A percentile compares a stretch with the other conserved stretches of the same genome.
Evolutionary conservation across 768 basidiomycete genomes (phyloP).

Genomic region (Kwoniella bestiolae): DNA sequence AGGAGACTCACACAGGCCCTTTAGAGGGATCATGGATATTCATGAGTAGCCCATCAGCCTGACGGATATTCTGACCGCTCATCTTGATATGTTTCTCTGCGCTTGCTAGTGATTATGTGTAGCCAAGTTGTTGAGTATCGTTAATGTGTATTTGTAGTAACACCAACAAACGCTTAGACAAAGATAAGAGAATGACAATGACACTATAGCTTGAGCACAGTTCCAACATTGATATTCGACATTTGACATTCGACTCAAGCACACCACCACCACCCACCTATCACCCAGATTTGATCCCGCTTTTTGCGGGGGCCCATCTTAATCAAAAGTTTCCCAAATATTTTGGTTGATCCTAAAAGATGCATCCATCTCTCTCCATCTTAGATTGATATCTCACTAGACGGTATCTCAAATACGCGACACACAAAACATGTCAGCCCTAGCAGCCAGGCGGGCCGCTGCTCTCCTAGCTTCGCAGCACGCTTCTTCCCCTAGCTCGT

Average conservation of each 20-base stretch:
- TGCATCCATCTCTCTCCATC: no score
- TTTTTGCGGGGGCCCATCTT: not conserved
- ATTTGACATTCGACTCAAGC: conserved; percentile 7
- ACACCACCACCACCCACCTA: not conserved
- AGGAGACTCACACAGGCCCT: conserved; percentile 61
- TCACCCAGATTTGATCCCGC: conserved; percentile 4
- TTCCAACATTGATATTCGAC: no score
- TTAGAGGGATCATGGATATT: conserved; percentile 59
- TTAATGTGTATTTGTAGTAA: not conserved
- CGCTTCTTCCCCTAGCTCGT: not conserved
- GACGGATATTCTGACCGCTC: conserved; percentile 58
- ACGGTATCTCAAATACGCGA: no score
- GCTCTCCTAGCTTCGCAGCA: conserved; percentile 24
- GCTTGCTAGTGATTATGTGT: not conserved
- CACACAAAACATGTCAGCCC: conserved; percentile 51
- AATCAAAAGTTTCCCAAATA: not conserved
- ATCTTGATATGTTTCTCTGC: conserved; percentile 22
- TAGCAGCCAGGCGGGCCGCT: conserved; percentile 49
- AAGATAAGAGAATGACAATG: not conserved
- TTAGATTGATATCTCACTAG: no score
- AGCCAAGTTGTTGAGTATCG: not conserved
- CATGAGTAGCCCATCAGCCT: conserved; percentile 61
- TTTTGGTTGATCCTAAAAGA: no score
- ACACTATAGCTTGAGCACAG: not conserved
- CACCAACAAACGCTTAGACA: not conserved